Evolutionary conservation across 1,284 basidiomycete genomes (phyloP), one percentile per base, ranked within the genome.

Genomic region (Xerocomus nothofagi): DNA sequence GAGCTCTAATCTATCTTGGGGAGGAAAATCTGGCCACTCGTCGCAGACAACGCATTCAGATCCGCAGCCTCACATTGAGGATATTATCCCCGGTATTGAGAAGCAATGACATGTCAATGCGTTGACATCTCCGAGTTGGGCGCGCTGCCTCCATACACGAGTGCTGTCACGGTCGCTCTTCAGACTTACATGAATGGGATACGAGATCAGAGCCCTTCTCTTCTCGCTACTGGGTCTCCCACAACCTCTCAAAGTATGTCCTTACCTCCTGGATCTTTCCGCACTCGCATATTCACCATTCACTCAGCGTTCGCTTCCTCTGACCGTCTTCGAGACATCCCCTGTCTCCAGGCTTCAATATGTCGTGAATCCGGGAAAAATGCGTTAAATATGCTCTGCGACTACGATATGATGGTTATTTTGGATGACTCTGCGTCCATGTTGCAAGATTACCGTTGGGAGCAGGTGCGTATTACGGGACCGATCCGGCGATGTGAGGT

Each of bases 341-440:
- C 55, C 1, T 67, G 67, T 33, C 38, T 67, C 6, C 54, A 53
- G 30, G 51, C 61, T 11, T 66, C 67, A 0, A 51, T 69, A 52
- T 58, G 56, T 20, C 50, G 44, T 3, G 58, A 68, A 9, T 66
- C 58, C 0, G 54, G 47, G 39, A 77, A 80, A 55, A 65, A 78
- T 49, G 74, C 70, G 3, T 57, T 81, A 6, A 67, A 74, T 32
- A 70, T 63, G 32, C 60, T 82, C 11, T 55, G 62, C 29, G 62
- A 70, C 45, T 83, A 78, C 51, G 71, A 83, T 37, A 82, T 78
- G 0, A 72, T 80, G 6, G 68, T 83, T 33, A 55, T 82, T 24
- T 67, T 84, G 37, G 82, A 84, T 59, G 82, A 84, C 59, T 84
- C 82, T 1, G 63, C 59, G 6, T 83, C 82, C 10, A 85, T 84